A percentile compares a stretch with the other conserved stretches of the same genome.
Conservation (phyloP, 163 green algal genomes). For the Chlorella variabilis region DNA sequence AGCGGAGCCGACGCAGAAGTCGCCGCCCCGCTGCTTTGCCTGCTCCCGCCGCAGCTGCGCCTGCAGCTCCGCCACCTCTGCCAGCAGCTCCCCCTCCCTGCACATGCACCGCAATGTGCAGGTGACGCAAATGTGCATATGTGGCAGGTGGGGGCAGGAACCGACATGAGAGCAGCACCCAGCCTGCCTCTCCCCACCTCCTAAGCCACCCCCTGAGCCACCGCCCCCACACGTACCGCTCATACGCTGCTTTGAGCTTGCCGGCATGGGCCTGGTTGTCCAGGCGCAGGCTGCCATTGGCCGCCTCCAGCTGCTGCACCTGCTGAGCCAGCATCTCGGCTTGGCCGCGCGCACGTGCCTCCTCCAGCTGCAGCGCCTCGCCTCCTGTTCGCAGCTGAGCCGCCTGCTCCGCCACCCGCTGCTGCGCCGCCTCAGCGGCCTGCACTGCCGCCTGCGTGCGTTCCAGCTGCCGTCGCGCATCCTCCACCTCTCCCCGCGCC, state of each 20-base stretch:
- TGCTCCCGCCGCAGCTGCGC: neutral
- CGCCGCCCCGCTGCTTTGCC: neutral
- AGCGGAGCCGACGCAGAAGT: no score
- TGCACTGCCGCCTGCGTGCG: no score
- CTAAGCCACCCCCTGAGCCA: neutral
- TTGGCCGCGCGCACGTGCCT: neutral
- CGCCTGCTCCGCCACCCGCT: neutral
- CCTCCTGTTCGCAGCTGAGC: neutral
- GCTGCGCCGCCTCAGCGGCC: neutral
- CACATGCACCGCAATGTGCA: neutral
- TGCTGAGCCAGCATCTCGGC: neutral
- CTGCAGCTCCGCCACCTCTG: conserved; percentile 14
- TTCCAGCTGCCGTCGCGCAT: neutral
- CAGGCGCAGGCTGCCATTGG: neutral
- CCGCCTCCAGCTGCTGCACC: conserved; percentile 30
- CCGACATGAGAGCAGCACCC: neutral
- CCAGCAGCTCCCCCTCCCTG: conserved; percentile 27
- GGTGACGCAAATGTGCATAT: neutral
- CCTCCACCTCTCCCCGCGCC: neutral
- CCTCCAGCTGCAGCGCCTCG: neutral
- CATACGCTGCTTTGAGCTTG: conserved; percentile 16
- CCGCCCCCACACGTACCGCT: conserved; percentile 8
- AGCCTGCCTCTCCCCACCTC: neutral
- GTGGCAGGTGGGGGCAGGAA: neutral
- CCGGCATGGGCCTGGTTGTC: conserved; percentile 14